Conservation (phyloP, 2,329 filamentous ascomycete species). For the Penicillium freii region DNA sequence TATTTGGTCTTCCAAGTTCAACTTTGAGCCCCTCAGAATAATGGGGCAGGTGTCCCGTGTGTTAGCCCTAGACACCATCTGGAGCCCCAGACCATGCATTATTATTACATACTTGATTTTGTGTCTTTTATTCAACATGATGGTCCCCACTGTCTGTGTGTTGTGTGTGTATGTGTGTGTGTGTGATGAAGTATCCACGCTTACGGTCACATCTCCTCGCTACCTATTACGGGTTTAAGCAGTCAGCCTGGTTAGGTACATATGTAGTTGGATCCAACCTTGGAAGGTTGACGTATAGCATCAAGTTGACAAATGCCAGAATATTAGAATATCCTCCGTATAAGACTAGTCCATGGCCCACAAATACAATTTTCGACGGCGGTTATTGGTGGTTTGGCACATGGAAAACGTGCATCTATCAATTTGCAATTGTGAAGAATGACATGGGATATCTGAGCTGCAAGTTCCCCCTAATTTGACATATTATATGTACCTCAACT, state of each 20-base stretch:
- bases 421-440: background rate
- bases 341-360: background rate
- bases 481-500: background rate
- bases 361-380: background rate
- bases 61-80: background rate
- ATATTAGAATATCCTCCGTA: background rate
- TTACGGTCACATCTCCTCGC: constrained; percentile 17
- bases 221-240: background rate
- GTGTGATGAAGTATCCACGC: constrained; percentile 6
- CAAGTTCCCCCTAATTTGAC: background rate
- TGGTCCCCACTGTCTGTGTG: background rate
- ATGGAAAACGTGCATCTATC: constrained; percentile 4
- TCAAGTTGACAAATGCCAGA: background rate
- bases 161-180: constrained; percentile 4
- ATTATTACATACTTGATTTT: background rate
- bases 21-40: background rate
- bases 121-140: background rate
- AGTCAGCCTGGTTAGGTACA: background rate
- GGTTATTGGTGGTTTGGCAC: background rate
- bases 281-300: background rate
- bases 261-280: background rate
- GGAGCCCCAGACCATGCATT: background rate
- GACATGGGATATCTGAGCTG: background rate
- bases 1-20: background rate
- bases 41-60: background rate